phyloP scores from a whole-genome alignment of 306 rosid genomes.

The Rubus idaeus region DNA sequence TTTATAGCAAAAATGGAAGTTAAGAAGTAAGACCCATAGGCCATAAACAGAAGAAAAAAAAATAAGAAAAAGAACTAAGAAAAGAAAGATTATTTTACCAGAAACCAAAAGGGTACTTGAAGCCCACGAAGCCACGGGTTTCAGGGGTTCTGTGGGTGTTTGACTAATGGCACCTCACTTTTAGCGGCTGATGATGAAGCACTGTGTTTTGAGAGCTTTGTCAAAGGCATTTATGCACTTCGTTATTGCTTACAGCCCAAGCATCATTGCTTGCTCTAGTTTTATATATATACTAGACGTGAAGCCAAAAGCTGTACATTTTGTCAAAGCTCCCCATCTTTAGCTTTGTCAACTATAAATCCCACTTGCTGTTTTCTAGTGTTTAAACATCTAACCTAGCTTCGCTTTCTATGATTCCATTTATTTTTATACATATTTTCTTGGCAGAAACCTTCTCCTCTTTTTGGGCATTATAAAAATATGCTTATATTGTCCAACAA shows the following conservation, averaged over 20 bases:
- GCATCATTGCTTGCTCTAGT: not conserved
- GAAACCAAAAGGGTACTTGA: not conserved
- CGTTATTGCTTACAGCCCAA: constrained; percentile 10
- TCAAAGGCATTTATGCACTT: not conserved
- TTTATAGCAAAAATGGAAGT: not conserved
- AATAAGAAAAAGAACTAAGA: not conserved
- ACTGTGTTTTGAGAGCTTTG: not conserved
- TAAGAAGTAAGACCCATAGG: not conserved
- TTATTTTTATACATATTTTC: not conserved
- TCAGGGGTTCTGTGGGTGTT: not conserved
- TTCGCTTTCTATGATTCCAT: not conserved
- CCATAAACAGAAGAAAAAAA: constrained; percentile 1
- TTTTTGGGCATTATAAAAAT: not conserved
- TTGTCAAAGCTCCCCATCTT: not conserved
- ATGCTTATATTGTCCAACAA: not conserved
- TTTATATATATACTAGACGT: not conserved
- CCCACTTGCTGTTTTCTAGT: not conserved
- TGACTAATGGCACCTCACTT: not conserved
- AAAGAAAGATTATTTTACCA: not conserved
- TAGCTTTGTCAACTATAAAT: not conserved
- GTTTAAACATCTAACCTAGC: not conserved
- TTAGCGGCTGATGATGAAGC: not conserved
- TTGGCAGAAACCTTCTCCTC: not conserved
- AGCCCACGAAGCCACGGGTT: not conserved
- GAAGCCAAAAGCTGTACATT: not conserved